phyloP scores from a whole-genome alignment of 768 basidiomycete species.

The Leucogyrophana mollusca region DNA sequence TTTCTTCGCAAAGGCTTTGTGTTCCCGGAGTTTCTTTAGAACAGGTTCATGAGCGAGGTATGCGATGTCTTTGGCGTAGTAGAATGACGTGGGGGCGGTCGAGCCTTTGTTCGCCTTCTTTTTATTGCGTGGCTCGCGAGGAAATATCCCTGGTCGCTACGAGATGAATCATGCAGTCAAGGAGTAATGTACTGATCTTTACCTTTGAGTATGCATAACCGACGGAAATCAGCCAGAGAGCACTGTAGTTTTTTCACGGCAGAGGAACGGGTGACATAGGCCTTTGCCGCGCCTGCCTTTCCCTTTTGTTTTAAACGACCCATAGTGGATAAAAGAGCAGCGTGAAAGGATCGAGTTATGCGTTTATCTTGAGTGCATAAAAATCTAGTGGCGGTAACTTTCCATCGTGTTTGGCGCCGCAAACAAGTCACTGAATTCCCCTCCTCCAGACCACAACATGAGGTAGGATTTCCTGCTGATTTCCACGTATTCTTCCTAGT shows the following conservation, averaged over 20 bases:
- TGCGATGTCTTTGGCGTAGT: conserved; percentile 97
- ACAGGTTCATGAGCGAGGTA: conserved; percentile 97
- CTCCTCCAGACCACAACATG: conserved; percentile 22
- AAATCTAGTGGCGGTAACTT: too few species aligned
- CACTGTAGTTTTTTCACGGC: conserved; percentile 96
- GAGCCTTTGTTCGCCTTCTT: conserved; percentile 98
- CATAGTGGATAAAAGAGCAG: conserved; percentile 39
- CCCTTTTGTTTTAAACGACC: conserved; percentile 81
- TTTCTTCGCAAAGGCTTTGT: conserved; percentile 98
- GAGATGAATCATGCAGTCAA: conserved; percentile 8
- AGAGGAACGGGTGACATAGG: conserved; percentile 85
- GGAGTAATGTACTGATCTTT: conserved; percentile 17
- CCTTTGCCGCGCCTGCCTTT: conserved; percentile 88
- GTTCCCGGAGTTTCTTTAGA: conserved; percentile 88
- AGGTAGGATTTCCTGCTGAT: conserved; percentile 20
- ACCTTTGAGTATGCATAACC: conserved; percentile 98
- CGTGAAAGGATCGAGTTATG: neutral
- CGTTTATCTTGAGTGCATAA: conserved; percentile 5
- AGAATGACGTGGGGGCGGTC: conserved; percentile 95
- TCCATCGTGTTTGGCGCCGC: conserved; percentile 26
- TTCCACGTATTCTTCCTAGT: neutral
- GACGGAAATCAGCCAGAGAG: conserved; percentile 93
- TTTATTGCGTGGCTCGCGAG: conserved; percentile 87
- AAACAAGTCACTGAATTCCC: conserved; percentile 22
- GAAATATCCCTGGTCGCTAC: conserved; percentile 80